A percentile compares a stretch with the other conserved stretches of the same genome.
Conservation (phyloP, 225 moss, liverwort and hornwort species). For the Marchantia paleacea region DNA sequence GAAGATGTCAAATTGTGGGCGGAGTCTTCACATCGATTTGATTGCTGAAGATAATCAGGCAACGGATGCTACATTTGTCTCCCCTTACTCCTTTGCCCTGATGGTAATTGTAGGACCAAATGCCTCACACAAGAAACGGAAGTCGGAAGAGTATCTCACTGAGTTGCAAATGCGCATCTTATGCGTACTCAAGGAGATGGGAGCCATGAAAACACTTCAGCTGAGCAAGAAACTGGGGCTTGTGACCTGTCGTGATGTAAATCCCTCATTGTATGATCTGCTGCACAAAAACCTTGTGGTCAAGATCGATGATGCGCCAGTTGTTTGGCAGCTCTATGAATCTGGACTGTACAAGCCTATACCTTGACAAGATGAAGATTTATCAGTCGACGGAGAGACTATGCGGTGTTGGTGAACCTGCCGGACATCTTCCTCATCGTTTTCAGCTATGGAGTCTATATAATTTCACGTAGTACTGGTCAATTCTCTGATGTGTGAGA, state of each 20-base stretch:
- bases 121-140: not conserved
- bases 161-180: not conserved
- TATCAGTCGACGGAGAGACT: no score
- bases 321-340: constrained; percentile 1
- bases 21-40: no score
- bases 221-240: not conserved
- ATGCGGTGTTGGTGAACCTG: no score
- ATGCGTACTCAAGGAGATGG: not conserved
- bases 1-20: no score
- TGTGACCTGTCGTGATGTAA: not conserved
- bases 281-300: not conserved
- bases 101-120: not conserved
- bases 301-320: not conserved
- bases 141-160: not conserved
- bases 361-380: no score
- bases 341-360: not conserved
- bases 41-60: not conserved
- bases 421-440: no score
- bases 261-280: not conserved
- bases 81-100: not conserved
- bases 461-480: no score
- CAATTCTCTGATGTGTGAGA: no score
- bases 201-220: not conserved
- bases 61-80: not conserved
- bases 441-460: no score